Base-by-base conservation (phyloP, 2,329 filamentous ascomycete species). In the Gremmenia infestans region DNA sequence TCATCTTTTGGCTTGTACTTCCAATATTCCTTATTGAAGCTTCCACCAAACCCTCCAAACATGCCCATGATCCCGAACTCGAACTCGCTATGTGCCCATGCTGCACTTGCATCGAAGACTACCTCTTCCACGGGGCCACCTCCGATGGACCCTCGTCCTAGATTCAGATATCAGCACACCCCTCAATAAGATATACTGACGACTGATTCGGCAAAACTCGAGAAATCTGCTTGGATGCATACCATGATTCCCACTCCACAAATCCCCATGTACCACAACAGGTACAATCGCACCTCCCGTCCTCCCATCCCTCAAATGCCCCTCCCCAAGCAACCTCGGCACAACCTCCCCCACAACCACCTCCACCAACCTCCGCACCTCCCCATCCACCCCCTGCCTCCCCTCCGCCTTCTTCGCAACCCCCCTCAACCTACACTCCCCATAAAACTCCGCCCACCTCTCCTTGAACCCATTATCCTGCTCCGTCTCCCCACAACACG, bases 51-150 rank as follows among this genome's bases (percentile, higher is more conserved):
- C 0, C 93, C 93, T 0, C 92, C 92, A 78, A 97, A 97, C 91
- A 97, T 96, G 51, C 81, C 82, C 91, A 97, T 97, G 63, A 96
- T 96, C 0, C 93, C 93, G 52, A 96, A 75, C 63, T 97, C 93
- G 71, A 87, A 97, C 75, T 97, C 93, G 1, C 81, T 87, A 70
- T 97, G 92, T 1, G 87, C 90, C 68, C 95, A 97, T 60, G 88
- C 88, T 43, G 84, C 81, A 2, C 87, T 87, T 0, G 91, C 85
- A 68, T 97, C 93, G 68, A 85, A 97, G 1, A 96, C 82, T 0
- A 96, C 83, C 61, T 91, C 86, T 62, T 92, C 88, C 0, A 78
- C 73, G 1, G 75, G 78, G 0, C 78, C 77, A 40, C 72, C 60
- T 7, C 62, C 72, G 52, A 96, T 86, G 43, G 76, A 76, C 0